These are phyloP conservation scores for Eucalyptus regnans DNA, from an alignment of 345 rosid genomes.

Conservation along the genomic window DNA sequence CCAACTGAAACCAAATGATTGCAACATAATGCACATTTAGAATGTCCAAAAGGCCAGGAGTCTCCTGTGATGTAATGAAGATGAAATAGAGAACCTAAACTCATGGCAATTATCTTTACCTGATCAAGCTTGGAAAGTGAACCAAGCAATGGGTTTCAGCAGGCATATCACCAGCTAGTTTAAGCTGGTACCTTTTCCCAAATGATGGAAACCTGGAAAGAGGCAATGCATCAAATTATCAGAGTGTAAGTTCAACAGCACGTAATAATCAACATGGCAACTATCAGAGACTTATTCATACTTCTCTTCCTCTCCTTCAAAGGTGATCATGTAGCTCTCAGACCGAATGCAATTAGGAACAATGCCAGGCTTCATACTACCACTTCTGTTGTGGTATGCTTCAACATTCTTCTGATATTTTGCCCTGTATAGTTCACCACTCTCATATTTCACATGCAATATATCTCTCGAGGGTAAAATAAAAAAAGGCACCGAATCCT, in stretches of 20 bases:
- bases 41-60: not conserved
- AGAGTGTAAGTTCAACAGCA: not conserved
- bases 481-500: not conserved
- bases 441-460: not conserved
- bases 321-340: constrained; percentile 86
- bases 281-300: constrained; percentile 5
- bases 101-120: constrained; percentile 16
- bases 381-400: constrained; percentile 84
- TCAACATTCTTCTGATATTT: constrained; percentile 97
- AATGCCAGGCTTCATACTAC: constrained; percentile 69
- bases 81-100: not conserved
- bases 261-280: not conserved
- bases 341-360: constrained; percentile 94
- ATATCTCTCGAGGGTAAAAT: not conserved
- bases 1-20: not conserved
- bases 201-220: constrained; percentile 75
- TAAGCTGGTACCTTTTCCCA: constrained; percentile 92
- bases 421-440: constrained; percentile 39
- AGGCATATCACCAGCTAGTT: constrained; percentile 66
- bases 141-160: constrained; percentile 89
- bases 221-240: not conserved
- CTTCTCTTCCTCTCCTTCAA: constrained; percentile 97
- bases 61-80: not conserved
- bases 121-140: constrained; percentile 96
- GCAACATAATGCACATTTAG: not conserved